Evolutionary conservation across 805 yeast genomes (phyloP), one percentile per base, ranked within the genome.

Genomic region (Candida pseudofarinosa): DNA sequence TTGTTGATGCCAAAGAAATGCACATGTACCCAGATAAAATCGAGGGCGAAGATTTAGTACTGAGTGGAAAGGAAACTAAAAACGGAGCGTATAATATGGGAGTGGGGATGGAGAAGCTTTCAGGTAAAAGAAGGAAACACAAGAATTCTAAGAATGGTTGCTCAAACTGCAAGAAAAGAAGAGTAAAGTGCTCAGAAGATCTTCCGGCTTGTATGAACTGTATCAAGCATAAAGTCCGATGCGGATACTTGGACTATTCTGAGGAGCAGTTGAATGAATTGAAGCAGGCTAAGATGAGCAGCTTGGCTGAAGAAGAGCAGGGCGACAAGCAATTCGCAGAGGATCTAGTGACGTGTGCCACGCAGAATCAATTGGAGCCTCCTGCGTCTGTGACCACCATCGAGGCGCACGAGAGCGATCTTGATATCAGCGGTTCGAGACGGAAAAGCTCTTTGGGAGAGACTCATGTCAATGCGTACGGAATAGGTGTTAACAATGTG

Each of bases 131-230:
- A 38, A 45, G 65, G 36, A 66, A 59, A 51, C 61, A 60, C 49
- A 48, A 59, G 60, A 56, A 71, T 60, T 47, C 61, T 56, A 58
- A 70, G 41, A 57, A 61, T 7, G 81, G 81, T 4, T 76, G 81
- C 47, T 61, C 69, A 16, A 72, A 74, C 26, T 76, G 80, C 56
- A 74, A 74, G 52, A 60, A 61, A 40, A 59, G 81, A 38, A 59
- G 77, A 38, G 79, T 76, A 47, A 76, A 76, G 53, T 76, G 81
- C 47, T 50, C 60, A 19, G 73, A 69, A 41, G 67, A 67, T 34
- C 52, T 69, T 19, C 74, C 74, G 1, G 53, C 56, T 37, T 69
- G 74, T 44, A 36, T 51, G 41, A 69, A 69, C 48, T 69, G 74
- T 52, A 49, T 66, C 39, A 69, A 69, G 43, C 73, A 69, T 48